Base-by-base conservation (phyloP, 352 stramenopile species). In the Globisporangium recalcitrans region DNA sequence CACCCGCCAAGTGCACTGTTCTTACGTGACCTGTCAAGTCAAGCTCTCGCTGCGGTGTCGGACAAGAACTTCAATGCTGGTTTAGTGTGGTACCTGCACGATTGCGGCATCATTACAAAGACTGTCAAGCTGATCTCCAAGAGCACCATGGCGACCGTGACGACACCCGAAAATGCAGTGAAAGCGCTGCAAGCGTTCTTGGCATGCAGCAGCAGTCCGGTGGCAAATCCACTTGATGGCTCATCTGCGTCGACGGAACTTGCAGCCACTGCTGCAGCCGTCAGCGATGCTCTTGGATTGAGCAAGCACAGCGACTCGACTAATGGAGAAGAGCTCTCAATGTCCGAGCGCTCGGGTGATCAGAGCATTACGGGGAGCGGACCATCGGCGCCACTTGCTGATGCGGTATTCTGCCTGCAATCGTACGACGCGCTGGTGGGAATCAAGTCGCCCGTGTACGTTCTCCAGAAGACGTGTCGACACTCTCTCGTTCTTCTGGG, bases 1-100 rank as follows among this genome's bases (percentile, higher is more conserved):
- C 91, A 90, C 58, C 72, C 84, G 13, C 47, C 69, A 4, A 62
- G 40, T 7, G 69, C 71, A 0, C n/a, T 69, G 2, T 89, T 80
- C 62, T 60, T 91, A 21, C 71, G 77, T 19, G 82, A 85, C 24
- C 60, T 74, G 24, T 74, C 71, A 21, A 72, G 60, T n/a, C 71
- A 76, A 40, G 75, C 80, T 0, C 56, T 93, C 10, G 61, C 68
- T 3, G 70, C 71, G 0, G 62, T 90, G 1, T 60, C 75, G 0
- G 75, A 87, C 58, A 77, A 74, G 44, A 88, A 81, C 47, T 88
- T 93, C 58, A 93, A 80, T 52, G 77, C 84, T 8, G 82, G 70
- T 3, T 60, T 91, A 0, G 77, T 88, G 7, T 93, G 82, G 84
- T 91, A 93, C 52, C 64, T 93, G 19, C 73, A 90, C 49, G 84